A percentile compares a stretch with the other conserved stretches of the same genome.
Evolutionary conservation across 73 alveolate genomes (phyloP).

Genomic region (Effrenium voratum): DNA sequence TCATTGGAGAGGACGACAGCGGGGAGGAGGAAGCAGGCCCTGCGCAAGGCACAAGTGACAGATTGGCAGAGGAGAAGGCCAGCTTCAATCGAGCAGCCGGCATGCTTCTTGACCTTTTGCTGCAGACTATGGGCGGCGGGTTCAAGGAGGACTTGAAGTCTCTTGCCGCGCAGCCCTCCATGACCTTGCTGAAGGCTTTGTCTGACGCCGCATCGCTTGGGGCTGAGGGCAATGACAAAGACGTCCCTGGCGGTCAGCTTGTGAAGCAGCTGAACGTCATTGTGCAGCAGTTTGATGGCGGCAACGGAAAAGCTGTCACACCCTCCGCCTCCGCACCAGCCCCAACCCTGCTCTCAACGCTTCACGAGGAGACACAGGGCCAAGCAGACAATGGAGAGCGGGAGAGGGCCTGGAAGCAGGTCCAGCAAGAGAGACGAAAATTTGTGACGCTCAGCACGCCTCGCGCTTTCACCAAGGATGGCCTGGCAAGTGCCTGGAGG

Average conservation of each 20-base stretch:
- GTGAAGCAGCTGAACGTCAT: neutral
- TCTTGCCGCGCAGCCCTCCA: neutral
- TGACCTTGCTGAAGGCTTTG: neutral
- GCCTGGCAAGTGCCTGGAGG: neutral
- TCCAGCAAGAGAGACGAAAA: slow-evolving; percentile 37
- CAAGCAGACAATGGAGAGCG: neutral
- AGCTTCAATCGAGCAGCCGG: slow-evolving; percentile 32
- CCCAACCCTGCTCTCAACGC: neutral
- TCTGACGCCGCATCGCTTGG: neutral
- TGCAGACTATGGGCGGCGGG: neutral
- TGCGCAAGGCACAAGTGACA: neutral
- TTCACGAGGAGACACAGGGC: neutral
- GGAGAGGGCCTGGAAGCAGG: slow-evolving; percentile 25
- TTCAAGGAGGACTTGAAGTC: neutral
- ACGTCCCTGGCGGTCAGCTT: neutral
- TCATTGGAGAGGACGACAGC: neutral
- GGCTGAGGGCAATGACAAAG: neutral
- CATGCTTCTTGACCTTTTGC: neutral
- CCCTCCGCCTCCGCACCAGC: neutral
- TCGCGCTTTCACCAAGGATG: neutral
- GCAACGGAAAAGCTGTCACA: neutral
- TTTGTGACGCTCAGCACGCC: neutral
- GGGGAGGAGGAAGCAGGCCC: neutral
- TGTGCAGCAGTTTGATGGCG: neutral
- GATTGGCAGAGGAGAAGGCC: neutral